Base-by-base conservation (phyloP, 805 yeast species). In the Priceomyces medius region DNA sequence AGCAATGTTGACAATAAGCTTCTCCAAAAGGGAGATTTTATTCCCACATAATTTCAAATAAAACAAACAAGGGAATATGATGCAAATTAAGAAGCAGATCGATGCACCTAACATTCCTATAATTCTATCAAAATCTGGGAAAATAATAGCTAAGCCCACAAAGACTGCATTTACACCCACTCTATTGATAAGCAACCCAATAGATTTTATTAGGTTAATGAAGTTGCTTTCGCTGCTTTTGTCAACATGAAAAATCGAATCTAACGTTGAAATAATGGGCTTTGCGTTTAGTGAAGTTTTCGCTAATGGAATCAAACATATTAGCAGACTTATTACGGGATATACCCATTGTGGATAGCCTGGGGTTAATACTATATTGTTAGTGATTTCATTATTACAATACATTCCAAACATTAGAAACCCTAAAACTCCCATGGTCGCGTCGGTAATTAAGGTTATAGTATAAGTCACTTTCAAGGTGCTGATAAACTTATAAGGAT, bases 61-160 rank as follows among this genome's bases (percentile, higher is more conserved):
- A 58, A 88, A 89, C 8, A 76, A 54, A 17, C 87, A 68, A 2
- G 97, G 97, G 18, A 88, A 71, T 16, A 88, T 82, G 40, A 88
- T 68, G 59, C 97, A 89, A 26, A 88, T 79, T 2, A 82, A 68
- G 59, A 87, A 85, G 51, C 96, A 87, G 38, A 89, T 71, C 1
- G 88, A 81, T 4, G 91, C 78, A 6, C 97, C 97, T 50, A 88
- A 61, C 35, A 89, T 77, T 5, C 95, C 87, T 62, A 89, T 83
- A 39, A 89, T 74, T 50, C 79, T 79, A 54, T 88, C 97, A 58
- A 89, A 89, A 40, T 81, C 84, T 3, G 93, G 91, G 56, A 87
- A 74, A 12, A 79, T 38, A 20, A 85, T 73, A 0, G 95, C 81
- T 37, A 84, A 63, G 3, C 66, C 43, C 17, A 85, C 82, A 42